Evolutionary conservation across 2,329 filamentous ascomycete species (phyloP), one percentile per base, ranked within the genome.

Genomic region (Incumbomyces lentus): DNA sequence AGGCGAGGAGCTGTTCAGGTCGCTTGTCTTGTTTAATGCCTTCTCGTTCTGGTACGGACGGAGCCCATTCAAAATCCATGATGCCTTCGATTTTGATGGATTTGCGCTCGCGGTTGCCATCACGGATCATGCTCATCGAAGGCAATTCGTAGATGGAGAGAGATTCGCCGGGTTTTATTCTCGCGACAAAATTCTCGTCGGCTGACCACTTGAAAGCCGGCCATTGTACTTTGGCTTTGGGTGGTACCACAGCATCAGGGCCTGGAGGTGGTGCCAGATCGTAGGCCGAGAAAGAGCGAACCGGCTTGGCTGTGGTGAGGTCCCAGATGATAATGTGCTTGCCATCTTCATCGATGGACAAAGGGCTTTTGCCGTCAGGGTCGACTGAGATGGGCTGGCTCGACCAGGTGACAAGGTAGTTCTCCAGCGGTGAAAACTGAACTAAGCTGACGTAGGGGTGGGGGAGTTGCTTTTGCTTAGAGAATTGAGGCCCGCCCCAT

Each of bases 281-380:
- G 53, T 95, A 77, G 57, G 90, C 94, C 53, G 86, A 81, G 63
- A 98, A 98, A 0, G 92, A 96, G 53, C 92, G 85, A 42, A 98
- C 76, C 47, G 90, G 87, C 65, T 90, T 85, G 59, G 80, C 82
- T 8, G 90, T 92, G 44, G 86, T 84, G 52, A 96, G 82, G 61
- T 96, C 90, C 92, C 92, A 98, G 61, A 98, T 89, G 61, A 98
- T 84, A 67, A 96, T 96, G 76, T 96, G 95, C 76, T 96, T 96
- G 67, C 92, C 92, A 59, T 98, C 90, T 61, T 98, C 92, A 60
- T 96, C 92, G 50, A 88, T 73, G 2, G 86, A 82, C 42, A 95
- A 75, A 2, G 85, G 83, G 65, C 94, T 84, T 54, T 85, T 84
- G 55, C 82, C 81, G 58, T 96, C 92, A 2, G 41, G 41, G 49